Evolutionary conservation across 2,329 filamentous ascomycete species (phyloP), one percentile per base, ranked within the genome.

Genomic region (Trichophyton verrucosum): DNA sequence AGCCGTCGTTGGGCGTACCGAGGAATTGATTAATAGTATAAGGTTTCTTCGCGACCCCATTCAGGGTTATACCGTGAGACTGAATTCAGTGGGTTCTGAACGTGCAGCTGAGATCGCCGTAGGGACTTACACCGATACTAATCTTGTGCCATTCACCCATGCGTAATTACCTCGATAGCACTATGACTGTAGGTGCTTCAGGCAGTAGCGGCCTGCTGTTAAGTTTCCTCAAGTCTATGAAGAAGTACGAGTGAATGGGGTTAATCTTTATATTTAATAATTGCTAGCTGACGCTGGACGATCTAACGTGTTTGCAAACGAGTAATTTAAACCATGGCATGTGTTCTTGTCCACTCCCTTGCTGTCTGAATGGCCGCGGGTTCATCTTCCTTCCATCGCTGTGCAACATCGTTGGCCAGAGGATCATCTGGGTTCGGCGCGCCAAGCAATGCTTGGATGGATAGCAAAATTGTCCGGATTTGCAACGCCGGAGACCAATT

Each of bases 401-500:
- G 95, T 40, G 94, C 94, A 47, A 99, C 94, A 66, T 99, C 92
- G 71, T 96, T 95, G 57, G 94, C 95, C 47, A 99, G 84, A n/a
- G 94, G 95, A 71, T 99, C 94, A 70, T 99, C 94, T 33, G 95
- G 94, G 76, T 99, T 99, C 13, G 94, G 94, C 4, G 94, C 92
- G 51, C 94, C 94, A 13, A 99, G 85, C 24, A 99, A 82, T 58
- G 94, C 94, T 76, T 99, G 95, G 73, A 99, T 99, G 8, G 92
- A 97, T 60, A 99, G 85, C n/a, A 99, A 84, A 67, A 99, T 99
- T 5, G 94, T 99, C 65, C 94, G 87, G 72, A 99, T 99, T 76
- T 99, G 94, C 36, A 99, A 83, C 13, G 95, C 94, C 3, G 94
- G 94, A 22, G 92, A 97, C 94, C 94, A 99, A 81, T 99, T 99